phyloP scores from a whole-genome alignment of 2,329 filamentous ascomycete species.

The Penicillium sp. region DNA sequence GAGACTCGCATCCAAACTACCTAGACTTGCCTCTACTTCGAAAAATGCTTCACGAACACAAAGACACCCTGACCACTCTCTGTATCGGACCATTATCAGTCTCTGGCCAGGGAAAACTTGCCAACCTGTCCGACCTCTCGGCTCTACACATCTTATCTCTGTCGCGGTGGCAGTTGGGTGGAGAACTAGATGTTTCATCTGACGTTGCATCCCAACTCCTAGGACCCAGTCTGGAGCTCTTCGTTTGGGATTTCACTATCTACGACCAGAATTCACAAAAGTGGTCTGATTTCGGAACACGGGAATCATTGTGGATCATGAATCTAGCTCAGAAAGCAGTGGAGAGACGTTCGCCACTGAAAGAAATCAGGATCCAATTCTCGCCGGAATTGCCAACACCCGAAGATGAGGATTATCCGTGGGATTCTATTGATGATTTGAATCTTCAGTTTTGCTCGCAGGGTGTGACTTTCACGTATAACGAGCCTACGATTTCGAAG shows the following conservation, averaged over 20 bases:
- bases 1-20: background rate
- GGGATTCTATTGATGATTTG: background rate
- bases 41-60: background rate
- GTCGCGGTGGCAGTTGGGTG: background rate
- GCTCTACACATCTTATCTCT: background rate
- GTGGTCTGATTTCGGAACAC: background rate
- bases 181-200: background rate
- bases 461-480: background rate
- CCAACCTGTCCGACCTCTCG: background rate
- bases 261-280: background rate
- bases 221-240: background rate
- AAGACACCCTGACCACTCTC: background rate
- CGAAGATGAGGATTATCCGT: background rate
- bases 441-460: background rate
- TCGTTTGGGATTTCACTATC: background rate
- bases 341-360: background rate
- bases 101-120: background rate
- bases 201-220: background rate
- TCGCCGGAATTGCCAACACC: background rate
- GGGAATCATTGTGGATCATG: background rate
- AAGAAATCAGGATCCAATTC: background rate
- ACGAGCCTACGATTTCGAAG: background rate
- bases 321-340: background rate
- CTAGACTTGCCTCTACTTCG: background rate
- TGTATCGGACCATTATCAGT: background rate